Base-by-base conservation (phyloP, 2,329 filamentous ascomycete genomes). In the Cladosporium cucumerinum region DNA sequence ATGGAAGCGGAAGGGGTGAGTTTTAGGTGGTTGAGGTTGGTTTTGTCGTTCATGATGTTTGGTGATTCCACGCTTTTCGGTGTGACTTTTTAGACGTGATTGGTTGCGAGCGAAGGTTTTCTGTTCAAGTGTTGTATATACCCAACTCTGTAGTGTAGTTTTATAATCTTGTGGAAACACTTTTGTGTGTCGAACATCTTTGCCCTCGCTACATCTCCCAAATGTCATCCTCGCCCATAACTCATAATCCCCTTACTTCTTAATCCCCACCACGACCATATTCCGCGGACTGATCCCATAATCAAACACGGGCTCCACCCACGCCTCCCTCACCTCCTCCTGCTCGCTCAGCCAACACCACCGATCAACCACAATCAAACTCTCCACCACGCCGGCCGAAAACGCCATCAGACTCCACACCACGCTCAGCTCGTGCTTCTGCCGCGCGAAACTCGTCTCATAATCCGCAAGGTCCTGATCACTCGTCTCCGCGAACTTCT, bases 381-480 rank as follows among this genome's bases (percentile, higher is more conserved):
- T 92, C 81, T 99, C 95, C 2, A 96, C 88, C 4, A 97, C 89
- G 23, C 87, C 87, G 2, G 94, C 93, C 76, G 92, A 96, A 72
- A 97, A 97, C 0, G 95, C 93, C 94, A 99, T 99, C 72, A 99
- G 77, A 70, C 87, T 92, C 95, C 95, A 99, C 66, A 96, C 86
- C 8, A 96, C 85, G 73, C 90, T 92, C 46, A 99, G 80, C 73
- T 97, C 90, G 71, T 92, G 90, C 79, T 90, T 92, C 63, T 89
- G 83, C 46, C 83, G 82, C 32, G 76, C 75, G 77, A 89, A 97
- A 49, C 78, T 75, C 11, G 75, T 72, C 72, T 91, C 89, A 75
- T 98, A 99, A 16, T 71, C 77, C 11, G 84, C 81, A 57, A 98
- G 89, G 68, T 93, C 89, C 46, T 89, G 88, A 70, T 96, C 91